These are phyloP conservation scores for Arxiozyma bovina DNA, from an alignment of 1,139 yeast species.

Conservation along the genomic window DNA sequence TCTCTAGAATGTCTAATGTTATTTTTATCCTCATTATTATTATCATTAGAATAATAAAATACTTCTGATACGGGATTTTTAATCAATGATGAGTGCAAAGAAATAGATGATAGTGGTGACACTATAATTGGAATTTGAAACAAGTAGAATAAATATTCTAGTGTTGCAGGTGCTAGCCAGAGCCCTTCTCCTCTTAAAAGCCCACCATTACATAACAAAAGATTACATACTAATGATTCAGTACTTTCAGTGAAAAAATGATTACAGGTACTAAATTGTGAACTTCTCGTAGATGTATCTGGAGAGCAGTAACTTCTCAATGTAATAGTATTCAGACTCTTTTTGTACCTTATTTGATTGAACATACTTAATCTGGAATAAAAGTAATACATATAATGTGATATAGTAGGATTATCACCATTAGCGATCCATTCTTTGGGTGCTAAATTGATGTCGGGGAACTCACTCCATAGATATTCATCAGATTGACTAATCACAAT, in stretches of 20 bases:
- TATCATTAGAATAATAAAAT: background rate
- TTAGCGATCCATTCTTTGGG: constrained; percentile 23
- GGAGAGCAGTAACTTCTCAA: constrained; percentile 23
- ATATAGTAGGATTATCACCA: constrained; percentile 29
- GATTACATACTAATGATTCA: constrained; percentile 20
- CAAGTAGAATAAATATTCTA: constrained; percentile 20
- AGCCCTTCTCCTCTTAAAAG: constrained; percentile 20
- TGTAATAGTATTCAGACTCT: constrained; percentile 15
- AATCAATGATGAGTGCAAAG: constrained; percentile 5
- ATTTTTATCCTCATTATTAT: constrained; percentile 2
- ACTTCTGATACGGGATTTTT: background rate
- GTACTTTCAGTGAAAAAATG: constrained; percentile 18
- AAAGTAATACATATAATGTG: constrained; percentile 27
- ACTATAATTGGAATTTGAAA: constrained; percentile 23
- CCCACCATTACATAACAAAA: constrained; percentile 22
- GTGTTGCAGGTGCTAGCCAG: constrained; percentile 16
- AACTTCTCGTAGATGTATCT: constrained; percentile 18
- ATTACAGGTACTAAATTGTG: constrained; percentile 19
- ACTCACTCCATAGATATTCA: constrained; percentile 24
- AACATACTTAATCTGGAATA: constrained; percentile 14
- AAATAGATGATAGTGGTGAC: constrained; percentile 22
- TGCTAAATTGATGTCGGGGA: constrained; percentile 12
- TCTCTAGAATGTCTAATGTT: constrained; percentile 13
- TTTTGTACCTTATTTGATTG: constrained; percentile 13
- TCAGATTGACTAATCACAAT: constrained; percentile 21